Percentiles rank a stretch among this genome's conserved stretches.
Evolutionary conservation across 1,284 basidiomycete species (phyloP).

Genomic region (Rhodofomes roseus): DNA sequence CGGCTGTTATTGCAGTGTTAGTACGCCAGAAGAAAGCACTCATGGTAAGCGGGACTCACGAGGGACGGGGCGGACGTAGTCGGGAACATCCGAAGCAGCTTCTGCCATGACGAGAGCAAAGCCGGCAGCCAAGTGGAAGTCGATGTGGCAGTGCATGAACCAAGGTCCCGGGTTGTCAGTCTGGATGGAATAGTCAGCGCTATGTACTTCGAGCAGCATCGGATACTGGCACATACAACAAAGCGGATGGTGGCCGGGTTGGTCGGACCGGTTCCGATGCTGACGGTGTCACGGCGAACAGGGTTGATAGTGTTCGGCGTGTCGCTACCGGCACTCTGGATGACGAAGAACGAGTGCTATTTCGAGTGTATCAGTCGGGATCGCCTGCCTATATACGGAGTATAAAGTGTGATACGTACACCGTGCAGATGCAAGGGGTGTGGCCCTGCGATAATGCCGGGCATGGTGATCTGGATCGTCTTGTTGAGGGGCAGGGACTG

Average conservation of each 20-base stretch:
- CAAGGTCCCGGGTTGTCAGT: conserved; percentile 23
- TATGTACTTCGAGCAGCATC: no score
- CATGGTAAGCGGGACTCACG: conserved; percentile 5
- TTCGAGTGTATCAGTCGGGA: neutral
- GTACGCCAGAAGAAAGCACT: neutral
- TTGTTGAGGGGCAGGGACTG: conserved; percentile 26
- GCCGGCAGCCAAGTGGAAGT: conserved; percentile 18
- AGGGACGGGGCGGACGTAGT: conserved; percentile 7
- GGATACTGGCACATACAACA: conserved; percentile 11
- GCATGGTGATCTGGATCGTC: conserved; percentile 33
- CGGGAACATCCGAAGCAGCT: conserved; percentile 9
- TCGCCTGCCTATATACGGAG: no score
- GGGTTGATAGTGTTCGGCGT: conserved; percentile 39
- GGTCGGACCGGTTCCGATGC: conserved; percentile 13
- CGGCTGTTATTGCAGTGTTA: conserved; percentile 6
- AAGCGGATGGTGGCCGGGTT: conserved; percentile 30
- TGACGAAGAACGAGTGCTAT: conserved; percentile 26
- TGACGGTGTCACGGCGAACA: conserved; percentile 25
- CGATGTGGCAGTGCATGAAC: conserved; percentile 24
- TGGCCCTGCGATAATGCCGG: conserved; percentile 22
- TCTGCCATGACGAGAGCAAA: conserved; percentile 21
- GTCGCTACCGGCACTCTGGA: conserved; percentile 20
- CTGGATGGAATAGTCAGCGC: neutral
- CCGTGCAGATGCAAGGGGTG: conserved; percentile 42
- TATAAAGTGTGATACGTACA: conserved; percentile 18